Percentiles rank a stretch among this genome's conserved stretches.
These are phyloP conservation scores for Neonectria faginata DNA, from an alignment of 2,329 filamentous ascomycete genomes.

Conservation along the genomic window DNA sequence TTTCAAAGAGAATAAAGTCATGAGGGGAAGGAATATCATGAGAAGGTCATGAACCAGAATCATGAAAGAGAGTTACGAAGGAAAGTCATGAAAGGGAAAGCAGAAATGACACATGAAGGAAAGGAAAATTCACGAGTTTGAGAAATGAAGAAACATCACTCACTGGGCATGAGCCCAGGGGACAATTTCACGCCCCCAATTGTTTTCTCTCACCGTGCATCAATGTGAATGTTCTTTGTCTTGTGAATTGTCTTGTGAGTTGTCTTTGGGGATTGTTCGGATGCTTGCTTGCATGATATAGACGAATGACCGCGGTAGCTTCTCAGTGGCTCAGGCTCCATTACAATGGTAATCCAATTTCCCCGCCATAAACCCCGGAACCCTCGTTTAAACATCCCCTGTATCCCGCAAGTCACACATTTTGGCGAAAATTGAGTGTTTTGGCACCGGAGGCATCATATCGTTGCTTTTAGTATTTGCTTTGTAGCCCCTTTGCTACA, in stretches of 20 bases:
- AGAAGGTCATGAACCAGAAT: conserved; percentile 28
- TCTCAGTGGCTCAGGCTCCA: conserved; percentile 30
- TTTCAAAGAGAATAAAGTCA: conserved; percentile 39
- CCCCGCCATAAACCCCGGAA: conserved; percentile 34
- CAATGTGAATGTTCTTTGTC: neutral
- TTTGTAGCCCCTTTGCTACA: conserved; percentile 64
- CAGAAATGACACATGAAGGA: conserved; percentile 40
- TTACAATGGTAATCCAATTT: conserved; percentile 31
- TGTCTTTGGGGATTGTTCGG: neutral
- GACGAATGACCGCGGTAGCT: conserved; percentile 15
- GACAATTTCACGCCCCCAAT: conserved; percentile 29
- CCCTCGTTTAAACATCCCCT: conserved; percentile 40
- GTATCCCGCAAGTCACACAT: conserved; percentile 30
- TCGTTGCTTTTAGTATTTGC: conserved; percentile 55
- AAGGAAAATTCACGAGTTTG: conserved; percentile 40
- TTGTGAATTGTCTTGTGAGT: neutral
- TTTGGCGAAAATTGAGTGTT: conserved; percentile 29
- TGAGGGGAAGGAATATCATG: conserved; percentile 34
- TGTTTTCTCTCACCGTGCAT: conserved; percentile 1
- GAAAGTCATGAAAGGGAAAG: conserved; percentile 14
- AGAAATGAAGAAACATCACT: conserved; percentile 37
- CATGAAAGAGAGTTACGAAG: conserved; percentile 13
- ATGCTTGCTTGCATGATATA: conserved; percentile 23
- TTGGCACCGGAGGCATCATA: conserved; percentile 48
- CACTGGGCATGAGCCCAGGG: conserved; percentile 31